Evolutionary conservation across 495 filamentous ascomycete species (phyloP), one percentile per base, ranked within the genome.

Genomic region (Amorphotheca resinae): DNA sequence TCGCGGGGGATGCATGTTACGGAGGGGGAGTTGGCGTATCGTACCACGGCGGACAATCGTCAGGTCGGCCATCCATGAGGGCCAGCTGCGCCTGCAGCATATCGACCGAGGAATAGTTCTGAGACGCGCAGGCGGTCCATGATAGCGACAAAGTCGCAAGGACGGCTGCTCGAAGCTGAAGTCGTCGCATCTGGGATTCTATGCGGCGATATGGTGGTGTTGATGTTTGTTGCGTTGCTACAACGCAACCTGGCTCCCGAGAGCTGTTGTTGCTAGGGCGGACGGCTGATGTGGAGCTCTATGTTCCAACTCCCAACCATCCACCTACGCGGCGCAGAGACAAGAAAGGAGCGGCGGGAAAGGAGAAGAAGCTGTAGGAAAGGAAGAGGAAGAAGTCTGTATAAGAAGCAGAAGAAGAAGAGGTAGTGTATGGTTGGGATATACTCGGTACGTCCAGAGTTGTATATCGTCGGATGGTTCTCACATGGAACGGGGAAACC

Each of bases 1-100:
- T 16, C 23, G 17, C 6, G 15, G 4, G 6, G 15, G n/a, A 22
- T 16, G 31, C 9, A n/a, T n/a, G n/a, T n/a, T n/a, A 26, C 22
- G 25, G 16, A 38, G 38, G 26, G 12, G 41, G 34, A 23, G 32
- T 38, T 30, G 21, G 9, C 35, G 22, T 31, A 32, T 45, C 71
- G 34, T 67, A 80, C 76, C 76, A 80, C 58, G 76, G 76, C 26
- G 76, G 76, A 50, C 76, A 80, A 49, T 77, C 70, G 31, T 61
- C 66, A 3, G 76, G 73, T 20, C 74, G 64, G 48, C 66, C 69
- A 17, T 63, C 69, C 53, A 74, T 55, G 26, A 76, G 54, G 32
- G 63, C 59, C 21, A 69, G 33, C 48, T 73, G 67, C 31, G 69
- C 68, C 26, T 64, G 62, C 59, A 72, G 56, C 64, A 70, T 64